Evolutionary conservation across 2,329 filamentous ascomycete genomes (phyloP).

Genomic region (Pestalotiopsis sp.): DNA sequence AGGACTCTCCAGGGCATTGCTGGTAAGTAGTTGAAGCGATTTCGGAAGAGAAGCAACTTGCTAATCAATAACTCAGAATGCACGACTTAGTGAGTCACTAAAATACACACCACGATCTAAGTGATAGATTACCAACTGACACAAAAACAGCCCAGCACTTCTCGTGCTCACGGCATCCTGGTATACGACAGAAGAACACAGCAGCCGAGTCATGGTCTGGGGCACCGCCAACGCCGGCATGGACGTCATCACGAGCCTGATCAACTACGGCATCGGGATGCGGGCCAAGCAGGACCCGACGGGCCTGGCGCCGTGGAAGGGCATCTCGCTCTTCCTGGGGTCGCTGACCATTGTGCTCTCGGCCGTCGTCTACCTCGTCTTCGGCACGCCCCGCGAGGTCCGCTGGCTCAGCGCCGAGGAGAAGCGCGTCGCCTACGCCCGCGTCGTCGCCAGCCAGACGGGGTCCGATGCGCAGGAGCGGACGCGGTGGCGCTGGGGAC

Average conservation of each 20-base stretch:
- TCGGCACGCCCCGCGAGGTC: constrained; percentile 34
- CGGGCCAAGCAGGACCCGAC: constrained; percentile 26
- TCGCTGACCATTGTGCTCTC: constrained; percentile 27
- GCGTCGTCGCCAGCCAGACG: constrained; percentile 31
- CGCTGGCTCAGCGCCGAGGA: constrained; percentile 32
- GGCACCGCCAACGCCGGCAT: constrained; percentile 35
- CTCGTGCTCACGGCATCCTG: constrained; percentile 35
- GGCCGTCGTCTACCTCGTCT: constrained; percentile 28
- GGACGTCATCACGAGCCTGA: constrained; percentile 33
- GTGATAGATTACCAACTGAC: constrained; percentile 22
- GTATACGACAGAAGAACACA: constrained; percentile 35
- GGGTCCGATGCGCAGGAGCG: constrained; percentile 29
- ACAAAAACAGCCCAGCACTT: constrained; percentile 32
- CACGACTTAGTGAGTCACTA: not conserved
- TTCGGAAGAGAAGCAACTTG: not conserved
- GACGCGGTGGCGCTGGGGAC: constrained; percentile 31
- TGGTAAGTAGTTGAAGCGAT: not conserved
- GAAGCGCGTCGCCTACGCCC: constrained; percentile 32
- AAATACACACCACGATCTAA: not conserved
- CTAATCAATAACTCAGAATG: not conserved
- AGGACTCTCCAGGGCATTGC: constrained; percentile 30
- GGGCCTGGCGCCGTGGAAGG: constrained; percentile 30
- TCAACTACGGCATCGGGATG: constrained; percentile 29
- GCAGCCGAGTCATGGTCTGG: constrained; percentile 34
- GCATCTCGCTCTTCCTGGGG: constrained; percentile 33